A percentile compares a stretch with the other conserved stretches of the same genome.
Conservation (phyloP, 108 stramenopile genomes). For the Cyclostephanos invisitatus region DNA sequence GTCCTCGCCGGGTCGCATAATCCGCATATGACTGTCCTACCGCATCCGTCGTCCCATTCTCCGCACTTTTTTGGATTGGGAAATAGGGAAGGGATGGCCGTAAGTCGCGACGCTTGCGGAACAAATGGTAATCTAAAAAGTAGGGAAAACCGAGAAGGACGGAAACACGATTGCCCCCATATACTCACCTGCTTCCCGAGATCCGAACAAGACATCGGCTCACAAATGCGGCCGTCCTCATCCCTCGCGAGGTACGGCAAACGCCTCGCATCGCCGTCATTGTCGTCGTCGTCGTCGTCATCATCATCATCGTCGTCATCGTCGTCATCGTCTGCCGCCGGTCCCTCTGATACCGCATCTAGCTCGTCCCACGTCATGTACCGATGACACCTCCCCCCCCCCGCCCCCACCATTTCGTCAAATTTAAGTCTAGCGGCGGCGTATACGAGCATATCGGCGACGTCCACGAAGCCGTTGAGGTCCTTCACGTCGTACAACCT, state of each 20-base stretch:
- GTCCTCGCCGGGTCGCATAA: constrained; percentile 42
- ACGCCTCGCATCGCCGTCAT: too few species aligned
- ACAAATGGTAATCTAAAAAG: too few species aligned
- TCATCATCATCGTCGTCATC: too few species aligned
- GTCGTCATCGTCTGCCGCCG: too few species aligned
- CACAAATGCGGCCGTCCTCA: constrained; percentile 30
- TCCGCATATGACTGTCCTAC: constrained; percentile 45
- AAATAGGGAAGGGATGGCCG: too few species aligned
- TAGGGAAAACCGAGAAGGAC: too few species aligned
- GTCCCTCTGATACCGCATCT: constrained; percentile 1
- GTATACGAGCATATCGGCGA: constrained; percentile 45
- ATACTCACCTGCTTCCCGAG: constrained; percentile 40
- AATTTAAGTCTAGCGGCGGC: constrained; percentile 47
- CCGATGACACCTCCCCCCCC: constrained; percentile 35
- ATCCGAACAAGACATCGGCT: constrained; percentile 47
- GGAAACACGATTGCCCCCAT: too few species aligned
- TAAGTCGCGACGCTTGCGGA: too few species aligned
- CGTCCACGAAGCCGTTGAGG: constrained; percentile 51
- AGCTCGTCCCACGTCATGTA: constrained; percentile 44
- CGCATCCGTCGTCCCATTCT: constrained; percentile 55
- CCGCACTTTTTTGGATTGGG: constrained; percentile 21
- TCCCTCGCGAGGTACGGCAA: constrained; percentile 28
- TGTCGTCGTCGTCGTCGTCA: too few species aligned
- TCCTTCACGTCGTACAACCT: constrained; percentile 27
- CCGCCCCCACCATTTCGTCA: constrained; percentile 31